These are phyloP conservation scores for Pythium insidiosum DNA, from an alignment of 352 stramenopile species.

Conservation along the genomic window DNA sequence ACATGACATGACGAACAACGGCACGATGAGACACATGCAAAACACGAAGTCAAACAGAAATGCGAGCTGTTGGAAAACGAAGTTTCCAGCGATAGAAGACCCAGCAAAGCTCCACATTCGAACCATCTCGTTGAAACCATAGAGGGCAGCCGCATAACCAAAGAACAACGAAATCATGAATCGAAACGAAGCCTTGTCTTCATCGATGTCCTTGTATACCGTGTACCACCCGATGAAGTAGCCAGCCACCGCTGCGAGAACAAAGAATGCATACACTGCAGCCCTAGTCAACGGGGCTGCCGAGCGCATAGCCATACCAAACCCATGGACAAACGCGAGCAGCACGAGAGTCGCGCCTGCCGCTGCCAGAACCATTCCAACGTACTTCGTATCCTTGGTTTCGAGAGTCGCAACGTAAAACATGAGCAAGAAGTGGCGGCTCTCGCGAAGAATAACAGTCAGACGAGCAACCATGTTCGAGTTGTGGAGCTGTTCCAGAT, in stretches of 20 bases:
- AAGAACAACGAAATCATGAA: constrained; percentile 53
- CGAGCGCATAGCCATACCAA: constrained; percentile 38
- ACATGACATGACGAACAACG: constrained; percentile 54
- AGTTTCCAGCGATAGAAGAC: constrained; percentile 43
- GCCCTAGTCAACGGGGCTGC: constrained; percentile 31
- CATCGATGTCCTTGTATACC: background rate
- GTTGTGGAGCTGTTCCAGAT: constrained; percentile 48
- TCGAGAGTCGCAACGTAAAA: constrained; percentile 64
- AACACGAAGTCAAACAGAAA: constrained; percentile 80
- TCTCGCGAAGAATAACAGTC: constrained; percentile 62
- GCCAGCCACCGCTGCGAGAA: constrained; percentile 17
- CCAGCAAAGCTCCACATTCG: constrained; percentile 60
- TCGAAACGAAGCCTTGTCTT: constrained; percentile 12
- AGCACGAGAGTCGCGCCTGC: constrained; percentile 40
- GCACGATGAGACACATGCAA: constrained; percentile 49
- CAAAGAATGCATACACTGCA: constrained; percentile 26
- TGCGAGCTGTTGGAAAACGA: constrained; percentile 59
- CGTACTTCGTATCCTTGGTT: constrained; percentile 35
- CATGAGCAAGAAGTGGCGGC: constrained; percentile 69
- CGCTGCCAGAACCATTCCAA: constrained; percentile 34
- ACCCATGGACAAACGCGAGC: constrained; percentile 29
- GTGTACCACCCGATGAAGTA: constrained; percentile 48
- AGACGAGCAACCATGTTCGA: constrained; percentile 60
- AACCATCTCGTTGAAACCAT: constrained; percentile 68
- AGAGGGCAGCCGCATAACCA: constrained; percentile 49